Evolutionary conservation across 2,329 filamentous ascomycete species (phyloP), one percentile per base, ranked within the genome.

Genomic region (Botrytis medusae): DNA sequence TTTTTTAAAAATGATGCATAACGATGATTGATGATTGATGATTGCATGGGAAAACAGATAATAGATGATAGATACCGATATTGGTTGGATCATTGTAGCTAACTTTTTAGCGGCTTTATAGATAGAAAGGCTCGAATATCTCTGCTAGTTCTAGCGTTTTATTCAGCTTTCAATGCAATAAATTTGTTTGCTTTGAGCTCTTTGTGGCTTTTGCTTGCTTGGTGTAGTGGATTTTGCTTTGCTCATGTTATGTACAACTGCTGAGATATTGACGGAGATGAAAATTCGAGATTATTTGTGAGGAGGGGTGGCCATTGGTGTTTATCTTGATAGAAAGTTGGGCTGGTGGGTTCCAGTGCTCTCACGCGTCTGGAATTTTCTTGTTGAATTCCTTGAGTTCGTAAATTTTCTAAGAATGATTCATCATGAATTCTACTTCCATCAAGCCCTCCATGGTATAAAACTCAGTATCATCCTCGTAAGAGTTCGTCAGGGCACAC

Each of bases 231-330:
- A 20, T 3, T 25, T 32, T 12, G 9, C 7, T 46, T 25, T 10
- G 5, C 14, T 46, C 4, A 7, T 0, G 2, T n/a, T n/a, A n/a
- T n/a, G 9, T 14, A 7, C 9, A 4, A 18, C 5, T n/a, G 4
- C 16, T 12, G 1, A 29, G 2, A 18, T 59, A 1, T 34, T 32
- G 0, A 16, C 16, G 8, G 18, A 59, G 16, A 4, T 7, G n/a
- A 7, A n/a, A 46, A n/a, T 12, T n/a, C 9, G 16, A 29, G 8
- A 8, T 10, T 1, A 5, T 37, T 34, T 14, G n/a, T 7, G 18
- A 12, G 29, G 3, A 37, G 3, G 3, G 20, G 48, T n/a, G 48
- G 7, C 5, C 1, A 22, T 4, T 25, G 20, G 8, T 29, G 9
- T 54, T 4, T 10, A n/a, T n/a, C 14, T 29, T 12, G 6, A 10